Percentiles rank a stretch among this genome's conserved stretches.
phyloP scores from a whole-genome alignment of 257 asterid genomes.

The Scutellaria barbata region DNA sequence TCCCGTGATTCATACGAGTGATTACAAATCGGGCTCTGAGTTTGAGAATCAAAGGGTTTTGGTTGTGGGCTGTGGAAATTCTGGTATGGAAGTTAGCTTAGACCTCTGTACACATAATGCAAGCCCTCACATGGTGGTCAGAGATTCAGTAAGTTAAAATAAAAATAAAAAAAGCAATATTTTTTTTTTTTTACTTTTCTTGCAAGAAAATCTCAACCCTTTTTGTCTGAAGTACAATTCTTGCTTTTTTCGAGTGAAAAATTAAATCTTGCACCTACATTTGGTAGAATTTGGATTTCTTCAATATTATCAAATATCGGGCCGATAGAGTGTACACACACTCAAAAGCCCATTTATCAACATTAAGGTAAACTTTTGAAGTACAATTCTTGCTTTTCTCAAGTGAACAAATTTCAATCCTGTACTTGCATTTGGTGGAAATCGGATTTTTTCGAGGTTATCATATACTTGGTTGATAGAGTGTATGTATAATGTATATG shows the following conservation, averaged over 20 bases:
- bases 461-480: too few species aligned
- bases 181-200: neutral
- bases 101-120: slow-evolving; percentile 80
- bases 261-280: neutral
- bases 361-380: too few species aligned
- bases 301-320: neutral
- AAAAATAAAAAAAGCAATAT: too few species aligned
- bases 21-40: slow-evolving; percentile 63
- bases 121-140: slow-evolving; percentile 75
- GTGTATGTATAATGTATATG: too few species aligned
- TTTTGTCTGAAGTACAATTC: neutral
- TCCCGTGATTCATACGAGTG: slow-evolving; percentile 62
- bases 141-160: slow-evolving; percentile 68
- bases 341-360: too few species aligned
- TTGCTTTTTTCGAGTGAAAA: neutral
- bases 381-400: too few species aligned
- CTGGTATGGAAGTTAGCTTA: slow-evolving; percentile 92
- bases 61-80: slow-evolving; percentile 91
- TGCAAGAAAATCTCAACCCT: neutral
- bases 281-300: slow-evolving; percentile 5
- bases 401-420: too few species aligned
- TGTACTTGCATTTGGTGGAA: neutral
- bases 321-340: too few species aligned
- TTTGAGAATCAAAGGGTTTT: slow-evolving; percentile 54
- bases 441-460: too few species aligned